Base-by-base conservation (phyloP, 2,329 filamentous ascomycete species). In the Alternaria postmessia region DNA sequence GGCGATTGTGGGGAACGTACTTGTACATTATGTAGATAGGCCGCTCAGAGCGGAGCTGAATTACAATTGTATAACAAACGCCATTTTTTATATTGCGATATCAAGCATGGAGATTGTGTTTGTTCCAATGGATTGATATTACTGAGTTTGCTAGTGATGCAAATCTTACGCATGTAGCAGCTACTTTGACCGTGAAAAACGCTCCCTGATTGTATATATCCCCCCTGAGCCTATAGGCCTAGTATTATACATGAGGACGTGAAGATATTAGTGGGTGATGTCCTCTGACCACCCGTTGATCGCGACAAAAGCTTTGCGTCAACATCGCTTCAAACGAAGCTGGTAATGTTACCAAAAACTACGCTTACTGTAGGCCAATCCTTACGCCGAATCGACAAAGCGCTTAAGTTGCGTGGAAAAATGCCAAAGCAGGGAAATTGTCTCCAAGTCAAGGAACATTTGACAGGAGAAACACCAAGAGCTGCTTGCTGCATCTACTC, bases 21-120 rank as follows among this genome's bases (percentile, higher is more conserved):
- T 51, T 64, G 59, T 61, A 66, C 51, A 53, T 39, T 55, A 55
- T 51, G 51, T 59, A 55, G 44, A 56, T 51, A 7, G 28, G 43
- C 20, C 18, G 44, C 43, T 36, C 8, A 18, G 32, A 16, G 28
- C 39, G 39, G 28, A 44, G 20, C 39, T 24, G 39, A 38, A 54
- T 46, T 54, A 43, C 24, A 39, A 43, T 38, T 53, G 49, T 57
- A 58, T 47, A 58, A 59, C 44, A 58, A 2, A 7, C 48, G 18
- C 20, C 2, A 26, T 51, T 32, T 28, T 3, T 16, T 18, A n/a
- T 16, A 36, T 46, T 16, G 18, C 7, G 4, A 34, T 26, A 24
- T n/a, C 20, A 36, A 26, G 14, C 32, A 49, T 36, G 3, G 11
- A 0, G 7, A 38, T 3, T 39, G 7, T 22, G 12, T 24, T 0